Evolutionary conservation across 768 basidiomycete species (phyloP), one percentile per base, ranked within the genome.

Genomic region (Termitomyces heimii): DNA sequence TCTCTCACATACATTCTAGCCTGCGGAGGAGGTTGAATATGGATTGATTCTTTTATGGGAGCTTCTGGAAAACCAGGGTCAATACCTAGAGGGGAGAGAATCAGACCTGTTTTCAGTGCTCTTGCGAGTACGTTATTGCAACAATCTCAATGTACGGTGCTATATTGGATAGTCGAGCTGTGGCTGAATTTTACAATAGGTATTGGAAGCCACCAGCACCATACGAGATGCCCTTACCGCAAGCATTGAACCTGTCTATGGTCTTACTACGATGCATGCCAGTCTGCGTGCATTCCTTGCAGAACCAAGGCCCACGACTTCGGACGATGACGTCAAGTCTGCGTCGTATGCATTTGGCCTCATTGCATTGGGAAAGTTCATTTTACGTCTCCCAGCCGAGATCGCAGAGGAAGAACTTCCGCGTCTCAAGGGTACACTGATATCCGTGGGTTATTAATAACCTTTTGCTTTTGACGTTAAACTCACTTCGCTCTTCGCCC

Each of bases 391-490:
- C 18, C 92, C 92, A 16, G 77, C 84, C 2, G 90, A 93, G 67
- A 85, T 94, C 53, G 82, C 93, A 22, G 92, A 93, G 69, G 92
- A 94, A 63, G 92, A 94, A 63, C 68, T 94, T 42, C 92, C 92
- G 42, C 84, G 89, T 37, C 69, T 94, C 54, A 84, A 83, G 65
- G 72, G 68, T 28, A 91, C 90, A 2, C 68, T 94, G 59, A 87
- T 88, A 22, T 73, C 81, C 39, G 91, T 90, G 57, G 59, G 85
- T 70, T 40, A 26, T 63, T 70, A 42, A 26, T 63, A 40, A 18
- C 42, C 54, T 52, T n/a, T 45, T 28, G 10, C 37, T 4, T 34
- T 29, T 20, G 28, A 28, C 35, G 16, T 34, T 24, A 20, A 20
- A 35, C 13, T 35, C 14, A 46, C 2, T 14, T 34, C 10, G 35